Conservation (phyloP, 2,329 filamentous ascomycete genomes). For the Septoria linicola region DNA sequence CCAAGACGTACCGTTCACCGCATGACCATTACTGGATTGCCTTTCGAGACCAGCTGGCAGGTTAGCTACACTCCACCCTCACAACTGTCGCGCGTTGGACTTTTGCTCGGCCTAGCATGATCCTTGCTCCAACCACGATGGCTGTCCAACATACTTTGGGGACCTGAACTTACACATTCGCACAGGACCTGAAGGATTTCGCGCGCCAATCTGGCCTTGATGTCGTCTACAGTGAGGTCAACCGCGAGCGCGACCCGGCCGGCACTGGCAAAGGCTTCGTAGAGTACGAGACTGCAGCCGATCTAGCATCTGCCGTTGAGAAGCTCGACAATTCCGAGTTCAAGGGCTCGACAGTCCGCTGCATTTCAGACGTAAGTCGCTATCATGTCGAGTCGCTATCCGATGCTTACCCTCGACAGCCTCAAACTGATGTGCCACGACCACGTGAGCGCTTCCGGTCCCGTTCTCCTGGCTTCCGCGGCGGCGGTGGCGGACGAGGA, state of each 20-base stretch:
- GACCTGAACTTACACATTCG: slow-evolving; percentile 27
- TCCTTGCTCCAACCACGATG: background rate
- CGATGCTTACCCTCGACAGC: slow-evolving; percentile 48
- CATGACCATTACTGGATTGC: slow-evolving; percentile 97
- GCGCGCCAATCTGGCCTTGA: slow-evolving; percentile 94
- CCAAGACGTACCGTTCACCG: slow-evolving; percentile 92
- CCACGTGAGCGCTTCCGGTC: slow-evolving; percentile 66
- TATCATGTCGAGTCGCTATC: background rate
- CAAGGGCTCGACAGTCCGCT: slow-evolving; percentile 83
- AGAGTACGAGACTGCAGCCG: slow-evolving; percentile 90
- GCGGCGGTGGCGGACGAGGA: slow-evolving; percentile 53
- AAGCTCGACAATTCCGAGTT: slow-evolving; percentile 93
- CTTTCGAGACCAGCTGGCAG: slow-evolving; percentile 99
- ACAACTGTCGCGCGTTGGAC: slow-evolving; percentile 38
- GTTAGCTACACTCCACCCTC: slow-evolving; percentile 64
- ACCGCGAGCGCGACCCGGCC: slow-evolving; percentile 77
- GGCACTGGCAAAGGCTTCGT: slow-evolving; percentile 77
- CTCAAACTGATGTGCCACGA: slow-evolving; percentile 69
- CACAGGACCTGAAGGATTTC: slow-evolving; percentile 99
- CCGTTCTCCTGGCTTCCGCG: slow-evolving; percentile 67
- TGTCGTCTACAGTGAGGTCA: slow-evolving; percentile 96
- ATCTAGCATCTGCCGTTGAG: slow-evolving; percentile 87
- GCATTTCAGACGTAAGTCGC: slow-evolving; percentile 73
- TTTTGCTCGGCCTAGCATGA: background rate
- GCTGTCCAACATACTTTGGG: background rate